phyloP scores from a whole-genome alignment of 106 monocot genomes.

The Dendrobium chrysotoxum region DNA sequence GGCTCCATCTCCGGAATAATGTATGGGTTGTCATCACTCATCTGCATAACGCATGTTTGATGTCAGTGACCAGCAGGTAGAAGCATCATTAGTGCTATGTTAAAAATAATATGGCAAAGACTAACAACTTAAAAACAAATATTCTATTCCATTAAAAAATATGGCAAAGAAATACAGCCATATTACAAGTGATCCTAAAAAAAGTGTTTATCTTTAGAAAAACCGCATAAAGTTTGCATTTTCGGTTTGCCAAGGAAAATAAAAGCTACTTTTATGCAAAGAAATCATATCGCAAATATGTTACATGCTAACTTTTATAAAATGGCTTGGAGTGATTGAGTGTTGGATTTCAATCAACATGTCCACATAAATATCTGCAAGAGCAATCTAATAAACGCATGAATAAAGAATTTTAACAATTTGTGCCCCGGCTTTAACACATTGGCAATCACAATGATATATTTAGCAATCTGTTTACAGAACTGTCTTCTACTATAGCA shows the following conservation, averaged over 20 bases:
- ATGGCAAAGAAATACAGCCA: not conserved
- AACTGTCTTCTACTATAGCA: not conserved
- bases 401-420: not conserved
- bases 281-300: not conserved
- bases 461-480: not conserved
- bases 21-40: slow-evolving; percentile 95
- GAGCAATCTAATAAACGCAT: not conserved
- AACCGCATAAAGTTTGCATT: not conserved
- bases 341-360: not conserved
- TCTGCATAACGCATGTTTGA: slow-evolving; percentile 33
- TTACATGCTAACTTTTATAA: not conserved
- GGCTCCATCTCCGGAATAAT: slow-evolving; percentile 97
- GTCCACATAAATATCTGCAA: not conserved
- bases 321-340: not conserved
- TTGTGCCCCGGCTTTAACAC: not conserved
- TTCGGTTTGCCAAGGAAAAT: not conserved
- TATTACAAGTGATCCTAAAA: not conserved
- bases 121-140: too few species aligned
- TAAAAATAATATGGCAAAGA: not conserved
- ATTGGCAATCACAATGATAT: not conserved
- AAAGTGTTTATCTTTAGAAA: not conserved
- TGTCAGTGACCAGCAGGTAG: not conserved
- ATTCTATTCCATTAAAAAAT: not conserved
- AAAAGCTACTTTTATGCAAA: not conserved
- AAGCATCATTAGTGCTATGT: not conserved